Base-by-base conservation (phyloP, 805 yeast species). In the Monosporozyma aerobia region DNA sequence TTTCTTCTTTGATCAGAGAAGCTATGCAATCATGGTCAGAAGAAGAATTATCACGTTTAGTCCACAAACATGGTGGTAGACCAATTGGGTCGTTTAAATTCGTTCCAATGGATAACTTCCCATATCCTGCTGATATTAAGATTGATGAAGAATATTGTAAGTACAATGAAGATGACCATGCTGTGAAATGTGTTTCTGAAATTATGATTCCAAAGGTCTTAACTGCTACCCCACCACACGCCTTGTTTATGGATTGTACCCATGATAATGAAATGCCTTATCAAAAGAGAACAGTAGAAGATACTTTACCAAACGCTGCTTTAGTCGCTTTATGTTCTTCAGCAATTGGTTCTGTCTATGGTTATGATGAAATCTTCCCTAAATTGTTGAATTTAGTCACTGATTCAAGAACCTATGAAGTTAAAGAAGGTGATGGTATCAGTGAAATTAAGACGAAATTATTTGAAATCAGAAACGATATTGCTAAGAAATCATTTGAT, bases 1-100 rank as follows among this genome's bases (percentile, higher is more conserved):
- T 94, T 52, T 85, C 89, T 41, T 84, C 96, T 3, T 75, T 94
- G 58, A 86, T 92, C 52, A 80, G 99, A 63, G 99, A 92, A 65
- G 98, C 98, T 0, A 92, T 94, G 96, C 97, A 90, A 71, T 94
- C 97, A 1, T 84, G 94, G 83, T 82, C 85, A 11, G 94, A 87
- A 11, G 83, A 79, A 40, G 98, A 92, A 63, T 76, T 92, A 33
- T 88, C 97, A 2, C 75, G 92, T 53, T 75, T 90, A 49, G 85
- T 92, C 27, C 96, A 92, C 66, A 81, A 83, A 62, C 95, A 92
- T 67, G 98, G 97, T 37, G 99, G 99, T 2, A 76, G 89, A 58
- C 97, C 98, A 37, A 87, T 92, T 66, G 99, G 99, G 5, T 89
- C 97, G 0, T 83, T 86, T 60, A 80, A 82, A 50, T 86, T 88